Base-by-base conservation (phyloP, 164 flowering plant species). In the Hamamelis virginiana region DNA sequence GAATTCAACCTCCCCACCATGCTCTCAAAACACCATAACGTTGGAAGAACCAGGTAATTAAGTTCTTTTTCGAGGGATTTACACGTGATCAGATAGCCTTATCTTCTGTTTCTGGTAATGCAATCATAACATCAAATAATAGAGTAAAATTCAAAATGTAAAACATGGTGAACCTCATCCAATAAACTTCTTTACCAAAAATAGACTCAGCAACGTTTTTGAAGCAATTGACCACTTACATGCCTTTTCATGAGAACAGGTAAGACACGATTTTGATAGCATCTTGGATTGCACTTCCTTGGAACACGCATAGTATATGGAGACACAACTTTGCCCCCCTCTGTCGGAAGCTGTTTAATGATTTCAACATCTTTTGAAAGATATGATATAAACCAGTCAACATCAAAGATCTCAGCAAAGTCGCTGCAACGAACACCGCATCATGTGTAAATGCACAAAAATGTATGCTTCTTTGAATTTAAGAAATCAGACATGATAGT, bases 341-440 rank as follows among this genome's bases (percentile, higher is more conserved):
- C 76, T 9, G 23, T 12, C 10, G 93, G 89, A 18, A 83, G 86
- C 65, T 87, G 71, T 72, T 83, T 83, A 52, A 87, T 71, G 38
- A 89, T 85, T 65, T 69, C 46, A 26, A 89, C 84, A 74, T 89
- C 93, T 56, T 80, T 84, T 16, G 83, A 70, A 8, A 89, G 78
- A 67, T 50, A 77, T 4, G 82, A 78, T 21, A 85, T 83, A 68
- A 87, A 89, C 87, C 86, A 75, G 46, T 85, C 84, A 5, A 82
- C 86, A 71, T 89, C 81, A 70, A 89, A 89, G 19, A 89, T 84
- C 23, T 89, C 87, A 1, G 74, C 76, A 71, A 89, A 89, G 74
- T 85, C 72, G 69, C 93, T 89, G 86, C 87, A 84, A 9, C 64
- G 72, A 57, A 69, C 27, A 68, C 67, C 73, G 48, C 12, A 46